Conservation (phyloP, 176 grass and related monocot species). For the Oryza rufipogon region DNA sequence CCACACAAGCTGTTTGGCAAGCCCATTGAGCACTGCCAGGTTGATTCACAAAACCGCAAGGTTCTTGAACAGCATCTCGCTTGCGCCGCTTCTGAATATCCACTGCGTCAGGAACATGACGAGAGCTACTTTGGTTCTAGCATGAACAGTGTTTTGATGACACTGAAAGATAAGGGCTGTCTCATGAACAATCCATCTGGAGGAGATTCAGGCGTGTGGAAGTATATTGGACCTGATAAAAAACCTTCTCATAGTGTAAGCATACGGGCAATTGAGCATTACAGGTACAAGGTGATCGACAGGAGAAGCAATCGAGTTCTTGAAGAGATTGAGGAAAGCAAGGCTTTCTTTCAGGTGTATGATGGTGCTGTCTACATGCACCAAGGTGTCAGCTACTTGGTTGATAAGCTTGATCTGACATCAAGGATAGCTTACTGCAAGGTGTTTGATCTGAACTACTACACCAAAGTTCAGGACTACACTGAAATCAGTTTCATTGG, state of each 20-base stretch:
- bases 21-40: conserved; percentile 76
- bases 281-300: conserved; percentile 58
- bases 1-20: conserved; percentile 70
- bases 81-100: conserved; percentile 64
- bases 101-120: conserved; percentile 58
- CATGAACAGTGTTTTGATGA: conserved; percentile 29
- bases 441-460: conserved; percentile 62
- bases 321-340: conserved; percentile 78
- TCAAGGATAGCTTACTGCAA: conserved; percentile 52
- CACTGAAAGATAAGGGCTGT: conserved; percentile 38
- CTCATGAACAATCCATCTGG: too few species aligned
- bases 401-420: conserved; percentile 55
- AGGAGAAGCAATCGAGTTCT: conserved; percentile 48
- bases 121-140: conserved; percentile 58
- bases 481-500: conserved; percentile 54
- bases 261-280: conserved; percentile 67
- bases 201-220: conserved; percentile 48
- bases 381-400: conserved; percentile 66
- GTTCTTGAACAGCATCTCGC: conserved; percentile 69
- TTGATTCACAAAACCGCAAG: conserved; percentile 63
- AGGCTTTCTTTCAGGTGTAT: conserved; percentile 69
- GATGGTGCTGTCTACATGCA: conserved; percentile 75
- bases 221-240: conserved; percentile 52
- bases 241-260: conserved; percentile 51
- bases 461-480: conserved; percentile 67